Evolutionary conservation across 257 asterid species (phyloP), one percentile per base, ranked within the genome.

Genomic region (Capsicum baccatum): DNA sequence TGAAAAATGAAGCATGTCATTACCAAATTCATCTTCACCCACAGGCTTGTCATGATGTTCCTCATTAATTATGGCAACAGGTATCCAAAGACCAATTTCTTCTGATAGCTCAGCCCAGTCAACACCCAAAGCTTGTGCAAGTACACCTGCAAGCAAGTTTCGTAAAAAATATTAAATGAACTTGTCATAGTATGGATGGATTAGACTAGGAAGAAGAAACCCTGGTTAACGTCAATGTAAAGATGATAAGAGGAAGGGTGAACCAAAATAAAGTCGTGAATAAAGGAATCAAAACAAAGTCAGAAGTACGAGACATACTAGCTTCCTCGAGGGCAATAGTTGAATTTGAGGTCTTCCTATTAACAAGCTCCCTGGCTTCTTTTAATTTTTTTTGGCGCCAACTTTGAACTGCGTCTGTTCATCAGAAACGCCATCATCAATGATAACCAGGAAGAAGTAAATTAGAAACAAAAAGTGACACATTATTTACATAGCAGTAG

Each of bases 31-130:
- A 57, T 91, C 97, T 85, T 87, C 94, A 60, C 94, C 99, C 79
- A 91, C 97, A 26, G 96, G 97, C 82, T 93, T 97, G 90, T 97
- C 99, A 26, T 97, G 90, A 48, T 94, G 98, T 66, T 93, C 98
- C 84, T 57, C 89, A 87, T 94, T 89, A 60, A 88, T 81, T 26
- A 78, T 66, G 82, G 91, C 79, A 83, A 87, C 86, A 1, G 99
- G 99, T 86, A 95, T 87, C 98, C 97, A 97, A 59, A 97, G 91
- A 87, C 98, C 99, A 47, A 93, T 90, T 74, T 89, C 93, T 84
- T 95, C 98, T 8, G 90, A 84, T 9, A 97, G 80, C 80, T 89
- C 89, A 4, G 87, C 67, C 99, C 99, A 97, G 84, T 87, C 88
- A 26, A 92, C 85, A 59, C 90, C 88, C 92, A 97, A 87, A 79